Percentiles rank a stretch among this genome's conserved stretches.
These are phyloP conservation scores for Mucor piriformis DNA, from an alignment of 371 early-diverging fungal species.

Conservation along the genomic window DNA sequence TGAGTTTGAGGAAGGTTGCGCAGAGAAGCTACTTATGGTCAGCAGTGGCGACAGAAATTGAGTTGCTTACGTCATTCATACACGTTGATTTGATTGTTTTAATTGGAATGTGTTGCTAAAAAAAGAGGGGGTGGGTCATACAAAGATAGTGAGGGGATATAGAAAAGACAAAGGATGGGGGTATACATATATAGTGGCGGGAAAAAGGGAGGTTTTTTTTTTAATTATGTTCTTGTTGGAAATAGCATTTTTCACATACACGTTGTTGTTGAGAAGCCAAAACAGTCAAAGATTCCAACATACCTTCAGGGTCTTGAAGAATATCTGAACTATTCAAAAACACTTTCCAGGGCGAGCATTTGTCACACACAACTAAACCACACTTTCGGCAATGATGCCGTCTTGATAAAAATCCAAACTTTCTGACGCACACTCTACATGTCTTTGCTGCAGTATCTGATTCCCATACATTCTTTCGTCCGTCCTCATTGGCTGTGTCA, in stretches of 20 bases:
- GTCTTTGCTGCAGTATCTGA: slow-evolving; percentile 58
- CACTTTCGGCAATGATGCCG: slow-evolving; percentile 85
- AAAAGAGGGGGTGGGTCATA: neutral
- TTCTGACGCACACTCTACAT: slow-evolving; percentile 63
- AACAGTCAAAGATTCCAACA: slow-evolving; percentile 21
- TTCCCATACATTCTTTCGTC: slow-evolving; percentile 57
- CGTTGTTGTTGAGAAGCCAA: slow-evolving; percentile 47
- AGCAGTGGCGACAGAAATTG: neutral
- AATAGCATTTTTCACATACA: slow-evolving; percentile 54
- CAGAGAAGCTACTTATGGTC: neutral
- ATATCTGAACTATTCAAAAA: slow-evolving; percentile 49
- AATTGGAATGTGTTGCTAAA: neutral
- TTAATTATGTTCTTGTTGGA: slow-evolving; percentile 1
- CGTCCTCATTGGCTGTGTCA: neutral
- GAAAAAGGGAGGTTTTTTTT: neutral
- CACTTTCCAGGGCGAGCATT: slow-evolving; percentile 59
- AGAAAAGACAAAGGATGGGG: neutral
- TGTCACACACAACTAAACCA: slow-evolving; percentile 75
- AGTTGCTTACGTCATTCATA: neutral
- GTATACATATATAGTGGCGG: slow-evolving; percentile 1
- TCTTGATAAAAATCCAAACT: slow-evolving; percentile 63
- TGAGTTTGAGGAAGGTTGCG: slow-evolving; percentile 8
- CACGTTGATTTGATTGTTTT: neutral
- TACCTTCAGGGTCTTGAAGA: slow-evolving; percentile 44
- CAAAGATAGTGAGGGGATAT: slow-evolving; percentile 2